Conservation (phyloP, 2,329 filamentous ascomycete genomes). For the Fusarium gaditjirri region DNA sequence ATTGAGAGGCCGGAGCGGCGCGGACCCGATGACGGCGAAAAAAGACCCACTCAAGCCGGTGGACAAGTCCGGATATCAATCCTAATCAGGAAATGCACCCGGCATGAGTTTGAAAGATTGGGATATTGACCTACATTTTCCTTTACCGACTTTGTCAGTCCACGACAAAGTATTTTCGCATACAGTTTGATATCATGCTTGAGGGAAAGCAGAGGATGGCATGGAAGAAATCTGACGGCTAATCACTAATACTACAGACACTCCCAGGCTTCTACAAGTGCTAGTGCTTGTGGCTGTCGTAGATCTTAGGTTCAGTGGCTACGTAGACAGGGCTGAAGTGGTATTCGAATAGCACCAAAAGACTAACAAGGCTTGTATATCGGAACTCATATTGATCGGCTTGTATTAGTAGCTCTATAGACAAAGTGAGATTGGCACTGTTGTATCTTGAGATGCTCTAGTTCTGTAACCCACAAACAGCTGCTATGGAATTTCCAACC, state of each 20-base stretch:
- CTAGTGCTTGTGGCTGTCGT: not conserved
- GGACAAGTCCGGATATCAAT: constrained; percentile 19
- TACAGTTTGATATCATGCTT: not conserved
- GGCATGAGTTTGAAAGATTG: not conserved
- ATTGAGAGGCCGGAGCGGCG: constrained; percentile 27
- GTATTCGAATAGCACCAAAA: not conserved
- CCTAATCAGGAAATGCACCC: constrained; percentile 25
- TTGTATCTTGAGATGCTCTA: not conserved
- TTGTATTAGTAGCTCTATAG: not conserved
- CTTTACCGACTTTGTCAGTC: constrained; percentile 18
- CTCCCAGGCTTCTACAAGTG: not conserved
- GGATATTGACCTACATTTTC: not conserved
- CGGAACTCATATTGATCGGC: not conserved
- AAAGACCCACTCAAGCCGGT: constrained; percentile 27
- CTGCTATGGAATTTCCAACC: not conserved
- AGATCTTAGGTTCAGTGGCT: not conserved
- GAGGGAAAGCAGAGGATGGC: not conserved
- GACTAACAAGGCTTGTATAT: not conserved
- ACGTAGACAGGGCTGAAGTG: not conserved
- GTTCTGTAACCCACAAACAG: not conserved
- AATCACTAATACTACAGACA: not conserved
- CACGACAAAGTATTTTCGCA: constrained; percentile 11
- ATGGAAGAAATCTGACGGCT: not conserved
- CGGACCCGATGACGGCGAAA: constrained; percentile 28
- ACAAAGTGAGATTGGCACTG: too few relatives aligned